These are phyloP conservation scores for Vitis hybrid DNA, from an alignment of 177 flowering plant genomes.

Conservation along the genomic window DNA sequence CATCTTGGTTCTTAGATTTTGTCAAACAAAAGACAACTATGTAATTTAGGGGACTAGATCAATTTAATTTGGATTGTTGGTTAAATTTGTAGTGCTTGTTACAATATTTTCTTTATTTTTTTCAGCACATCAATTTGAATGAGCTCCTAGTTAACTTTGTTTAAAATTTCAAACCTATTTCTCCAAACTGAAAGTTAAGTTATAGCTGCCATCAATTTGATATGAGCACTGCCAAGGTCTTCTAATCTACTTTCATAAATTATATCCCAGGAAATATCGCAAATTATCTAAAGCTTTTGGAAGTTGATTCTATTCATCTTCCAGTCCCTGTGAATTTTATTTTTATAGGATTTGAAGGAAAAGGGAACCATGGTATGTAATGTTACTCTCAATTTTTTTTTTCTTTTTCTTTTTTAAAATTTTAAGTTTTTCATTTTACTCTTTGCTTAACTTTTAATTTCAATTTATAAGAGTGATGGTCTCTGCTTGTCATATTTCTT, in stretches of 20 bases:
- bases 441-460: background rate
- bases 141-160: background rate
- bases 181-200: background rate
- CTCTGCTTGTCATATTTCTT: background rate
- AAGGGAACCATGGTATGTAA: slow-evolving; percentile 78
- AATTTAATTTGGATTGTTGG: background rate
- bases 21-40: background rate
- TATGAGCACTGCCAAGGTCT: background rate
- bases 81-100: background rate
- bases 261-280: slow-evolving; percentile 73
- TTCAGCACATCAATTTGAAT: background rate
- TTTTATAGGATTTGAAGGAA: slow-evolving; percentile 97
- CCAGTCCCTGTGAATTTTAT: slow-evolving; percentile 94
- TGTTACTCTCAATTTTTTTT: background rate
- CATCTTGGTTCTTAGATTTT: background rate
- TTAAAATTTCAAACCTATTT: background rate
- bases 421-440: background rate
- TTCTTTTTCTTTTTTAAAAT: background rate
- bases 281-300: slow-evolving; percentile 71
- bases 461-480: background rate
- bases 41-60: background rate
- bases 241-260: slow-evolving; percentile 1
- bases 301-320: slow-evolving; percentile 84
- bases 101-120: background rate
- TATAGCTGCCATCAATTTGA: background rate